Base-by-base conservation (phyloP, 371 early-diverging fungal species). In the Syncephalastrum racemosum region DNA sequence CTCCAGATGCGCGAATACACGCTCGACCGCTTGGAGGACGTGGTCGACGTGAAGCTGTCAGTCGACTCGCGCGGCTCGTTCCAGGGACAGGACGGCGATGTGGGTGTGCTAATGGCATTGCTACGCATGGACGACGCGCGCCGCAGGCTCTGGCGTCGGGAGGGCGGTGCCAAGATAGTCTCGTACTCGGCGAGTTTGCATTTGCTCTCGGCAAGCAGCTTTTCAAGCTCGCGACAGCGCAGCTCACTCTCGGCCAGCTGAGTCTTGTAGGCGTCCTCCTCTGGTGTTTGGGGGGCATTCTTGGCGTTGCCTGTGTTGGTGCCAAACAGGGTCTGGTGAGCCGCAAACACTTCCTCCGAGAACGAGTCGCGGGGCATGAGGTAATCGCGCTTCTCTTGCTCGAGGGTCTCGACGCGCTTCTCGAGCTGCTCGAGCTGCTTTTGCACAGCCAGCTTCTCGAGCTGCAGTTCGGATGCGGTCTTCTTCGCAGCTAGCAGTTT, bases 171-270 rank as follows among this genome's bases (percentile, higher is more conserved):
- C 42, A 31, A 8, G 2, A 31, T 31, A 19, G 73, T 63, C 54
- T 79, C 76, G 36, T 70, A 64, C 55, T 76, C 77, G 14, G 70
- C 80, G 10, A 80, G 36, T 52, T 63, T 70, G 12, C 76, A 67
- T 54, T 80, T 80, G 45, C 75, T 70, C 24, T 80, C 80, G 22
- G 80, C 80, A 13, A 80, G 40, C 31, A 76, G 54, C 49, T 80
- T 73, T 46, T 80, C 80, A 20, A 80, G 53, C 47, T 76, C 80
- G 12, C 80, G 70, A 50, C 80, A 80, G 13, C 80, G 73, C 14
- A 72, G 48, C 52, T 76, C 77, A 18, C 71, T 71, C 25, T 79
- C 76, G 12, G 71, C 69, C 43, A 31, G 10, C 36, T 31, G 36
- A 12, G 36, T 12, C 36, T 31, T 31, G 36, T 31, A 31, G 36